A percentile compares a stretch with the other conserved stretches of the same genome.
Conservation (phyloP, 2,329 filamentous ascomycete genomes). For the Byssoonygena ceratinophila region DNA sequence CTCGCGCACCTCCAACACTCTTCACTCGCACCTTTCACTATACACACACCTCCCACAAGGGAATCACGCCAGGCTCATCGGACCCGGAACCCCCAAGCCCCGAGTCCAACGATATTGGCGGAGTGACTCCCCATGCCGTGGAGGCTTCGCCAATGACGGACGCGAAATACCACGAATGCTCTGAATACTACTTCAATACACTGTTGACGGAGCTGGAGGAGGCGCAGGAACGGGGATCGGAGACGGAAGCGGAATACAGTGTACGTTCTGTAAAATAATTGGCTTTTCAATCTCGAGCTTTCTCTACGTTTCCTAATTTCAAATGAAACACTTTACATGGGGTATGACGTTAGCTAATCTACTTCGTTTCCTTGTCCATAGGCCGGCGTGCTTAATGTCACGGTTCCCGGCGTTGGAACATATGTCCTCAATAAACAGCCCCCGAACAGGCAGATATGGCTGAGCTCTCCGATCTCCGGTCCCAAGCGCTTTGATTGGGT, state of each 20-base stretch:
- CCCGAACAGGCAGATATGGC: constrained; percentile 94
- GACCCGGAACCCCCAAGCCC: constrained; percentile 40
- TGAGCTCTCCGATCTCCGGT: constrained; percentile 79
- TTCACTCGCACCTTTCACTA: constrained; percentile 27
- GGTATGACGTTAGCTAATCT: background rate
- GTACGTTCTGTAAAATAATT: constrained; percentile 44
- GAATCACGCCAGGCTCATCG: constrained; percentile 51
- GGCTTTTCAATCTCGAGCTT: no score
- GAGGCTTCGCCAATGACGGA: constrained; percentile 57
- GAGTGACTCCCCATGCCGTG: constrained; percentile 33
- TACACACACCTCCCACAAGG: constrained; percentile 33
- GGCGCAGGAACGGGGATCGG: constrained; percentile 58
- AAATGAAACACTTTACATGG: no score
- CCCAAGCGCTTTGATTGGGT: constrained; percentile 95
- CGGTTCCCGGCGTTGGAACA: constrained; percentile 57
- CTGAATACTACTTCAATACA: constrained; percentile 62
- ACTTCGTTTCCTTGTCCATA: constrained; percentile 30
- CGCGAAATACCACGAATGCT: constrained; percentile 62
- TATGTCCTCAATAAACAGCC: constrained; percentile 99
- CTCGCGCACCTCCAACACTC: background rate
- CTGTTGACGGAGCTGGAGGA: constrained; percentile 56
- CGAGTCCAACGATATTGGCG: constrained; percentile 34
- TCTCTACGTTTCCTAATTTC: no score
- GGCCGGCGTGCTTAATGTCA: constrained; percentile 77
- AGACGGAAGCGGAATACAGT: constrained; percentile 79